Percentiles rank a stretch among this genome's conserved stretches.
phyloP scores from a whole-genome alignment of 768 basidiomycete genomes.

The Saitozyma podzolica region DNA sequence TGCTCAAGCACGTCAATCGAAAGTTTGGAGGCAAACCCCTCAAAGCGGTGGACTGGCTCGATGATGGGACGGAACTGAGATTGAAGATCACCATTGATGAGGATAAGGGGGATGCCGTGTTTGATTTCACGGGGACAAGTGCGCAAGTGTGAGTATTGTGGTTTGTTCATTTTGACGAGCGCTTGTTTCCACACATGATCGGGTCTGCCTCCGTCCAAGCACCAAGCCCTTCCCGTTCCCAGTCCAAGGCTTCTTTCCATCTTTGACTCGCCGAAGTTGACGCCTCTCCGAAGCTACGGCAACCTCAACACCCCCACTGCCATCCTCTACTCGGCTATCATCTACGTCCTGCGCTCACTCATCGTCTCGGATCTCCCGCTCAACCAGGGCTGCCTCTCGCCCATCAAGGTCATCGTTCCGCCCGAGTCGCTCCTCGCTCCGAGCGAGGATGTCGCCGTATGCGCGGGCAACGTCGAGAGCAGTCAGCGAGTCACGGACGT shows the following conservation, averaged over 20 bases:
- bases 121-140: constrained; percentile 67
- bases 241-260: too few species aligned
- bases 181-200: too few species aligned
- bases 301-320: constrained; percentile 46
- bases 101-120: constrained; percentile 69
- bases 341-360: constrained; percentile 41
- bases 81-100: constrained; percentile 76
- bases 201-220: too few species aligned
- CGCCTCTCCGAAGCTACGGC: constrained; percentile 23
- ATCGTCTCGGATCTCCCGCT: constrained; percentile 43
- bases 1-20: constrained; percentile 69
- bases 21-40: constrained; percentile 60
- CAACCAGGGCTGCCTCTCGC: constrained; percentile 35
- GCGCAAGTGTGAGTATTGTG: constrained; percentile 49
- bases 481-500: constrained; percentile 94
- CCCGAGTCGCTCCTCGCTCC: constrained; percentile 75
- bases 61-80: constrained; percentile 49
- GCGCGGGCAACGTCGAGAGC: constrained; percentile 88
- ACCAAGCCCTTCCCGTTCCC: too few species aligned
- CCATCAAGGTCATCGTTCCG: constrained; percentile 69
- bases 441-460: constrained; percentile 82
- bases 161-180: neutral
- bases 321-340: constrained; percentile 41
- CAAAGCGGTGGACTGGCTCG: constrained; percentile 70
- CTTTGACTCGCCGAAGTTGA: too few species aligned